Evolutionary conservation across 1,284 basidiomycete genomes (phyloP), one percentile per base, ranked within the genome.

Genomic region (Ceratobasidium sp.): DNA sequence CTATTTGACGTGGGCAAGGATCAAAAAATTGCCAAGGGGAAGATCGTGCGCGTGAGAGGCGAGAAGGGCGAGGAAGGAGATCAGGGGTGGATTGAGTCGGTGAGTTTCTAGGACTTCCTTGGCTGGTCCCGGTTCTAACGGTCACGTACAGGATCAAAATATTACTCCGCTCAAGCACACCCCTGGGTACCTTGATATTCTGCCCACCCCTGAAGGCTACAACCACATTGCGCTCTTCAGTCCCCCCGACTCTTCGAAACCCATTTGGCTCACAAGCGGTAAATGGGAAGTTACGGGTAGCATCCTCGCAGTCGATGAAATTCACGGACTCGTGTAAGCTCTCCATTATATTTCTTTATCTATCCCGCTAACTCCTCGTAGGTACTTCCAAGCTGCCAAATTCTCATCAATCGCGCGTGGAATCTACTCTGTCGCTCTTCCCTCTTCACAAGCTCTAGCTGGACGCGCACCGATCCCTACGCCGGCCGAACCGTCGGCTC

Each of bases 141-240:
- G n/a, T 50, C 46, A 44, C 59, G 23, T 35, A 74, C 80, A 93
- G 91, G 86, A 84, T 14, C 93, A 93, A 86, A 87, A 86, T 38
- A 89, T 94, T 55, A 86, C 88, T 78, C 89, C 90, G 1, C 84
- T 94, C 20, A 88, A 20, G 79, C 82, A 78, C 81, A 81, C 84
- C 12, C 82, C 87, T 16, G 94, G 94, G 16, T 98, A 98, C 84
- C 88, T 98, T 59, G 96, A 98, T 83, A 89, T 98, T 79, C 89
- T 96, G 3, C 94, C 96, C 14, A 91, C 90, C 33, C 82, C 86
- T 33, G 89, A 93, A 23, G 96, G 96, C 0, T 98, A 89, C 86
- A 93, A 95, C 81, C 96, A 98, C 82, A 91, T 98, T 81, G 96
- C 96, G 0, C 88, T 96, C 46, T 98, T 96, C 86, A 92, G 89